phyloP scores from a whole-genome alignment of 768 basidiomycete species.

The Leccinum imitatum region DNA sequence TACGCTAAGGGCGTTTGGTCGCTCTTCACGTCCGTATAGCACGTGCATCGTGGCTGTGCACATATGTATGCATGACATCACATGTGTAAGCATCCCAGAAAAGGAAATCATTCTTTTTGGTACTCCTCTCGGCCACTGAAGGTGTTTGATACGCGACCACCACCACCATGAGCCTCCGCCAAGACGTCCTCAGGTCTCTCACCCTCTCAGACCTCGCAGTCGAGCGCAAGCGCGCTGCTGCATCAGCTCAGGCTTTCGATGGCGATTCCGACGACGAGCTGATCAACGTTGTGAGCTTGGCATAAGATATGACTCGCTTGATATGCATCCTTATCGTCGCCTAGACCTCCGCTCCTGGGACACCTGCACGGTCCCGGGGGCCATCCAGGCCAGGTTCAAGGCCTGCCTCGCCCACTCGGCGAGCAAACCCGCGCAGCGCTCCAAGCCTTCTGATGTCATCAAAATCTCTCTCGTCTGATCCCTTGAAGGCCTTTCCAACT shows the following conservation, averaged over 20 bases:
- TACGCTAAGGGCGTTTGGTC: constrained; percentile 86
- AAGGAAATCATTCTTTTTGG: constrained; percentile 5
- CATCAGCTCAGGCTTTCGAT: constrained; percentile 21
- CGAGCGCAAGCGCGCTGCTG: constrained; percentile 22
- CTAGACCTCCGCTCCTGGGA: constrained; percentile 67
- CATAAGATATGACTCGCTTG: background rate
- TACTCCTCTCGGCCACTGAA: background rate
- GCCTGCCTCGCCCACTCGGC: constrained; percentile 36
- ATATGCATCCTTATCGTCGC: constrained; percentile 10
- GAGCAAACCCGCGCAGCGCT: constrained; percentile 17
- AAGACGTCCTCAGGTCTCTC: constrained; percentile 65
- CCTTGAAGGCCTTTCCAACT: constrained; percentile 72
- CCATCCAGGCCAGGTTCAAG: constrained; percentile 50
- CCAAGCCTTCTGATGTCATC: constrained; percentile 30
- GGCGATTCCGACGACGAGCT: constrained; percentile 68
- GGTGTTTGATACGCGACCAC: constrained; percentile 29
- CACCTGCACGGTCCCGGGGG: constrained; percentile 62
- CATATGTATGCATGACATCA: constrained; percentile 19
- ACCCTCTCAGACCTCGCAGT: constrained; percentile 36
- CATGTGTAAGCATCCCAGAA: constrained; percentile 19
- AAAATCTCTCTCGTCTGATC: constrained; percentile 43
- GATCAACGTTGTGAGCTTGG: constrained; percentile 62
- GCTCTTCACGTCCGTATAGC: constrained; percentile 70
- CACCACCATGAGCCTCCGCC: constrained; percentile 67
- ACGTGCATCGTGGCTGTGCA: constrained; percentile 8